These are phyloP conservation scores for Erythrophleum ivorense DNA, from an alignment of 331 rosid genomes.

Conservation along the genomic window DNA sequence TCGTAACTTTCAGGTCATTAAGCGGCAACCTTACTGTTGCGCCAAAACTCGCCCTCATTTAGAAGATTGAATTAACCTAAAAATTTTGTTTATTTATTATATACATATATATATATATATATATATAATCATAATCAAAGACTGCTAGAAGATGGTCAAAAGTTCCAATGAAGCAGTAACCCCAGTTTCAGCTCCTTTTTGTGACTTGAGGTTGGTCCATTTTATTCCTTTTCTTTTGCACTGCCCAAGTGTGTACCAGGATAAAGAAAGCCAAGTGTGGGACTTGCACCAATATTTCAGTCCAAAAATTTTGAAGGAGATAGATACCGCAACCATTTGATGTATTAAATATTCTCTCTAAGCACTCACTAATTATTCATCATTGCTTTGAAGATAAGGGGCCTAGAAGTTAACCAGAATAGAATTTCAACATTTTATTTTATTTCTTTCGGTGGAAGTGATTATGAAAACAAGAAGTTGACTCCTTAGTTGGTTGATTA, in stretches of 20 bases:
- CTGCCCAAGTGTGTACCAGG: conserved; percentile 59
- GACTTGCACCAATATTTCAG: conserved; percentile 48
- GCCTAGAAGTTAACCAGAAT: conserved; percentile 29
- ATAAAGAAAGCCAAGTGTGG: conserved; percentile 49
- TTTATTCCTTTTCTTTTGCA: conserved; percentile 60
- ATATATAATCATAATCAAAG: conserved; percentile 23
- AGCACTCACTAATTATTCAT: conserved; percentile 41
- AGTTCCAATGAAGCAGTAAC: conserved; percentile 53
- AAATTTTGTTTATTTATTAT: not conserved
- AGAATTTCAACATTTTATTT: not conserved
- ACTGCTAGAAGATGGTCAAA: conserved; percentile 61
- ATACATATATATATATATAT: not conserved
- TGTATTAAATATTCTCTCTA: conserved; percentile 32
- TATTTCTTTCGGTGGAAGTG: not conserved
- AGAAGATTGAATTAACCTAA: too few relatives aligned
- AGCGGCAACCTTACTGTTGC: too few relatives aligned
- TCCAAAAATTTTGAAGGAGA: conserved; percentile 21
- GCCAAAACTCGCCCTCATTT: too few relatives aligned
- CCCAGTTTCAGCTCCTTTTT: conserved; percentile 60
- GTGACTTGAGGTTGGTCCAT: conserved; percentile 67
- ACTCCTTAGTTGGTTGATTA: too few relatives aligned
- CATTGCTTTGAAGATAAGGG: conserved; percentile 45
- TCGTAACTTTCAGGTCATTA: too few relatives aligned
- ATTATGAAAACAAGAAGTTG: too few relatives aligned
- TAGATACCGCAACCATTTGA: not conserved